Conservation (phyloP, 495 filamentous ascomycete species). For the Podospora pseudocomata region DNA sequence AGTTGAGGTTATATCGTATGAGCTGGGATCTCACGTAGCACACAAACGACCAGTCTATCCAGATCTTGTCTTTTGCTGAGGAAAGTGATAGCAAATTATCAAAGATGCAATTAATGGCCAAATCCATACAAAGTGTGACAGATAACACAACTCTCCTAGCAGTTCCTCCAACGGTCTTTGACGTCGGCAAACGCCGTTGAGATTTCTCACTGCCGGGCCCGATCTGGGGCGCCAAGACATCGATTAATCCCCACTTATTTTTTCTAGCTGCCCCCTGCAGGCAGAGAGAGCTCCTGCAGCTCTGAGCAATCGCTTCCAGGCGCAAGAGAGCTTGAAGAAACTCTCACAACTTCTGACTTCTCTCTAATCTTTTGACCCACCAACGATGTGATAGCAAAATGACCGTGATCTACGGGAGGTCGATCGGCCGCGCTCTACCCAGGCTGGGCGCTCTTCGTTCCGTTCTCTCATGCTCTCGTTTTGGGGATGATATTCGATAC, state of each 20-base stretch:
- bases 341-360: neutral
- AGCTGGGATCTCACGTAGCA: neutral
- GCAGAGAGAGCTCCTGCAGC: neutral
- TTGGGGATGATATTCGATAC: slow-evolving; percentile 7
- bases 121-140: too few species aligned
- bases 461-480: slow-evolving; percentile 6
- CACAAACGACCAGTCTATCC: neutral
- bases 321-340: slow-evolving; percentile 1
- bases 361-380: neutral
- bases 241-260: neutral
- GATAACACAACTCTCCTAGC: too few species aligned
- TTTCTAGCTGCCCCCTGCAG: neutral
- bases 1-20: neutral
- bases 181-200: neutral
- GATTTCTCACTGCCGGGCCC: neutral
- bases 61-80: neutral
- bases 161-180: neutral
- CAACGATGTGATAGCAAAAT: slow-evolving; percentile 31
- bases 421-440: slow-evolving; percentile 30
- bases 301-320: neutral
- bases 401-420: slow-evolving; percentile 30
- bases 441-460: slow-evolving; percentile 19
- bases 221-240: neutral
- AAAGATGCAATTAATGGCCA: too few species aligned
- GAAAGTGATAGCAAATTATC: too few species aligned